phyloP scores from a whole-genome alignment of 116 monocot species.

The Dioscorea cayenensis region DNA sequence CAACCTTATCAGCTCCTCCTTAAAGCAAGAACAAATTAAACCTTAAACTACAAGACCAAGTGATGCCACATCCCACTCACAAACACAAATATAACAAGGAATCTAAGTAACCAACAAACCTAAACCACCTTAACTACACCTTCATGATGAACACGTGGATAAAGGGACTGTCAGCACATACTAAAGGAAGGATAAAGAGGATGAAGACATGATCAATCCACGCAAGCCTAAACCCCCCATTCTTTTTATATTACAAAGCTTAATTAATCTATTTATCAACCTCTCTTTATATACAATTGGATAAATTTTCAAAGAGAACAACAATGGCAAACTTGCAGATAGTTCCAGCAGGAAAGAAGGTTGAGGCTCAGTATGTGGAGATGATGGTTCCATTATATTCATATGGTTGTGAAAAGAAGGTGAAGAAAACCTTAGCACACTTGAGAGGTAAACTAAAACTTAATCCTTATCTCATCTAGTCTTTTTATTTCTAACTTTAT shows the following conservation, averaged over 20 bases:
- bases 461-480: neutral
- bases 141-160: neutral
- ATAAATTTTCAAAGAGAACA: neutral
- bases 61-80: neutral
- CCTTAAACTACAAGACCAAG: neutral
- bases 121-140: slow-evolving; percentile 5
- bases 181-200: neutral
- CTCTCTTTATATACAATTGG: slow-evolving; percentile 1
- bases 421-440: slow-evolving; percentile 74
- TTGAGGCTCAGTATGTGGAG: slow-evolving; percentile 71
- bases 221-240: slow-evolving; percentile 5
- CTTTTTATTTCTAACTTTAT: neutral
- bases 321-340: slow-evolving; percentile 47
- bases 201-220: slow-evolving; percentile 7
- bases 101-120: slow-evolving; percentile 7
- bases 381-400: slow-evolving; percentile 93
- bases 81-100: neutral
- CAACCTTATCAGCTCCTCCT: neutral
- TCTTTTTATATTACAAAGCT: neutral
- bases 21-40: neutral
- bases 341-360: slow-evolving; percentile 34
- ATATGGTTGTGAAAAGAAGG: slow-evolving; percentile 81
- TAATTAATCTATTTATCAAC: slow-evolving; percentile 5
- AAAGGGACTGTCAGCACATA: neutral
- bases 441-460: slow-evolving; percentile 39